A percentile compares a stretch with the other conserved stretches of the same genome.
phyloP scores from a whole-genome alignment of 768 basidiomycete species.

The Podaxis sp. region DNA sequence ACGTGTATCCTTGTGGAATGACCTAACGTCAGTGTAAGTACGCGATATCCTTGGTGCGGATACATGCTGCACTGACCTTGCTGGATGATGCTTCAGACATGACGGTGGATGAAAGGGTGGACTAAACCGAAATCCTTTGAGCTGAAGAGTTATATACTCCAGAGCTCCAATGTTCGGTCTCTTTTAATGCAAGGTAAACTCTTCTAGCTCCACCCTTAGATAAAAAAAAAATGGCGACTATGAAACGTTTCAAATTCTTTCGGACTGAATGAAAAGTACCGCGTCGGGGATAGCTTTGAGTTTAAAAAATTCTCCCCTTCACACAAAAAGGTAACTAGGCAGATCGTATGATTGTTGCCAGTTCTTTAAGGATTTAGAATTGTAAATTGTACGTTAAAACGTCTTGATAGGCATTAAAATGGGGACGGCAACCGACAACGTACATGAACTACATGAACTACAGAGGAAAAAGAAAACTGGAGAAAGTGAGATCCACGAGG shows the following conservation, averaged over 20 bases:
- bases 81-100: neutral
- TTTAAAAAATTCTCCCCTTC: neutral
- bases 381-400: neutral
- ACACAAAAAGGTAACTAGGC: neutral
- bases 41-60: neutral
- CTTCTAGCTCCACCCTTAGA: neutral
- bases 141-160: neutral
- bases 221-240: neutral
- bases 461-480: neutral
- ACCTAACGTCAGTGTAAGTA: neutral
- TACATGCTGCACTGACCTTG: neutral
- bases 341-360: neutral
- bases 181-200: neutral
- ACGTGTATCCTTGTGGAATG: conserved; percentile 29
- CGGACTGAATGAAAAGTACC: neutral
- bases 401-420: neutral
- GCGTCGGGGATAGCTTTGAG: neutral
- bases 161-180: neutral
- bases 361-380: neutral
- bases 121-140: neutral
- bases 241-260: neutral
- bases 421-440: neutral
- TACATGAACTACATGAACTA: neutral
- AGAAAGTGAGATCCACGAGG: neutral
- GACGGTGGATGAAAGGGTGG: neutral